These are phyloP conservation scores for Cornus controversa DNA, from an alignment of 148 eudicot genomes.

Conservation along the genomic window DNA sequence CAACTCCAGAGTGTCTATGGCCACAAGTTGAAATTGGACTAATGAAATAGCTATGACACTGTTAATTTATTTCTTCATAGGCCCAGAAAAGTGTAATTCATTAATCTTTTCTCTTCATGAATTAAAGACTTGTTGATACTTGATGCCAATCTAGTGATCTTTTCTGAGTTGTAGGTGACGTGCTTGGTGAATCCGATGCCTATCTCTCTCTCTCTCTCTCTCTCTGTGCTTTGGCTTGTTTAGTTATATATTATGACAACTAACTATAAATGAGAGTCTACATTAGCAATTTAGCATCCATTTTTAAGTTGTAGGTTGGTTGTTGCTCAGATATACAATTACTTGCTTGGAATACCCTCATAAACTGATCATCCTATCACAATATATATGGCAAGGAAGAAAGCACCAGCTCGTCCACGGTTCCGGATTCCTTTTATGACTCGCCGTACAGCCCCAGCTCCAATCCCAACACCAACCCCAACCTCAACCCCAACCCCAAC, in stretches of 20 bases:
- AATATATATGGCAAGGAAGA: constrained; percentile 49
- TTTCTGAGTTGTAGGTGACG: constrained; percentile 23
- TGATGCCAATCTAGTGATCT: constrained; percentile 41
- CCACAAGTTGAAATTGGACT: not conserved
- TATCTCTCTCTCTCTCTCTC: no score
- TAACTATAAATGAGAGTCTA: constrained; percentile 28
- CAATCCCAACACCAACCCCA: no score
- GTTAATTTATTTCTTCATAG: not conserved
- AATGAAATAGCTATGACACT: not conserved
- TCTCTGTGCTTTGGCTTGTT: no score
- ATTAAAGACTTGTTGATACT: not conserved
- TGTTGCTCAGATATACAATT: not conserved
- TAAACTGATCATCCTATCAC: not conserved
- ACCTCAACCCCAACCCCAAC: no score
- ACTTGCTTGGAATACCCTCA: not conserved
- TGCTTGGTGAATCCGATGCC: constrained; percentile 45
- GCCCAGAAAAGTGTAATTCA: no score
- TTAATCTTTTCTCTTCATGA: no score
- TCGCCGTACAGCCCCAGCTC: constrained; percentile 10
- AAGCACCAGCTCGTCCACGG: constrained; percentile 47
- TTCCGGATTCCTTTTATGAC: constrained; percentile 32
- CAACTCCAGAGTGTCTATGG: not conserved
- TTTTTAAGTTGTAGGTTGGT: no score
- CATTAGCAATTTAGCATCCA: no score
- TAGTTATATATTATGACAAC: not conserved